phyloP scores from a whole-genome alignment of 129 eudicot species.

The Mikania micrantha region DNA sequence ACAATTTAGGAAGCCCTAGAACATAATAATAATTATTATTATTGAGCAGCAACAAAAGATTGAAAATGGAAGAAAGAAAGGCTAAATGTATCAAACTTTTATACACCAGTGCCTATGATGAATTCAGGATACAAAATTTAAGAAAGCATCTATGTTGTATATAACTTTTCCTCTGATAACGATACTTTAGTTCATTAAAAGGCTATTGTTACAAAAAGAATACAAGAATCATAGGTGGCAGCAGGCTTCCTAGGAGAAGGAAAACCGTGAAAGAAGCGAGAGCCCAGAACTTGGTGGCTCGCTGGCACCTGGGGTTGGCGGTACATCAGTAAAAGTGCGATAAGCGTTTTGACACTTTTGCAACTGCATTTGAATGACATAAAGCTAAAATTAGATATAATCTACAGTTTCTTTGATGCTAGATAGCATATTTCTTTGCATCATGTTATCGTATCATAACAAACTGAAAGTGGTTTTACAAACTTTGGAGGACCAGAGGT shows the following conservation, averaged over 20 bases:
- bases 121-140: slow-evolving; percentile 27
- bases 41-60: neutral
- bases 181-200: neutral
- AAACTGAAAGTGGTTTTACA: neutral
- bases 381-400: neutral
- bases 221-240: slow-evolving; percentile 21
- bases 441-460: neutral
- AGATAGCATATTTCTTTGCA: neutral
- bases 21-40: neutral
- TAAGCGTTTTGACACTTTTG: slow-evolving; percentile 93
- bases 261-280: slow-evolving; percentile 87
- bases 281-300: slow-evolving; percentile 54
- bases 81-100: slow-evolving; percentile 13
- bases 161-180: slow-evolving; percentile 19
- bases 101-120: slow-evolving; percentile 23
- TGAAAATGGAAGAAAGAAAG: slow-evolving; percentile 4
- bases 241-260: slow-evolving; percentile 43
- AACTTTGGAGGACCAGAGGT: neutral
- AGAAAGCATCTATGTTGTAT: slow-evolving; percentile 14
- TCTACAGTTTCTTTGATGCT: slow-evolving; percentile 4
- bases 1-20: neutral
- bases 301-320: slow-evolving; percentile 50
- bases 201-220: slow-evolving; percentile 32
- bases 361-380: slow-evolving; percentile 38
- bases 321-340: slow-evolving; percentile 54